phyloP scores from a whole-genome alignment of 2,329 filamentous ascomycete genomes.

The Pseudocercospora eumusae region DNA sequence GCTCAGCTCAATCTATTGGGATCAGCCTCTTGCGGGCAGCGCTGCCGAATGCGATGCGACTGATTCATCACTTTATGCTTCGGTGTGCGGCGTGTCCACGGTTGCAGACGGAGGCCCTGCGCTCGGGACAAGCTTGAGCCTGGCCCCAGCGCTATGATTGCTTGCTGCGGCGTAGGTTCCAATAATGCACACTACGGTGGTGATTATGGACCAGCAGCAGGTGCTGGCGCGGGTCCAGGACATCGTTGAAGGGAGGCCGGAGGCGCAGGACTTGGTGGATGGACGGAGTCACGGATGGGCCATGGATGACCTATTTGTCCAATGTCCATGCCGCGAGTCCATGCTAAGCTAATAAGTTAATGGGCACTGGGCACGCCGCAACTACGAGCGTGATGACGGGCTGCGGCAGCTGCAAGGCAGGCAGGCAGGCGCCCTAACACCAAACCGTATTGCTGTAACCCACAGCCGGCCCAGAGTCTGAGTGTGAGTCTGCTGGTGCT shows the following conservation, averaged over 20 bases:
- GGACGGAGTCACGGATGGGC: conserved; percentile 1
- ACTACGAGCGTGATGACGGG: neutral
- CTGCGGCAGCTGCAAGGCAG: neutral
- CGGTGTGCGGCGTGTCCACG: conserved; percentile 19
- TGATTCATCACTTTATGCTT: conserved; percentile 18
- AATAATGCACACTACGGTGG: neutral
- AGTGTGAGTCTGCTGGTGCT: neutral
- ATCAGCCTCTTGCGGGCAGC: conserved; percentile 24
- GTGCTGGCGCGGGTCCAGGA: conserved; percentile 11
- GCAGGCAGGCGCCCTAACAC: neutral
- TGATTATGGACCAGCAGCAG: conserved; percentile 8
- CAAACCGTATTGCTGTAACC: neutral
- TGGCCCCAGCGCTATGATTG: conserved; percentile 7
- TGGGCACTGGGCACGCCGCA: neutral
- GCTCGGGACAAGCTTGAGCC: conserved; percentile 23
- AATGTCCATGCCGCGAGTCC: neutral
- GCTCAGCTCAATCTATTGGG: conserved; percentile 22
- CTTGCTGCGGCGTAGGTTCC: conserved; percentile 2
- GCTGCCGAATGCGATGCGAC: conserved; percentile 21
- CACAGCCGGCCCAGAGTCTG: conserved; percentile 2
- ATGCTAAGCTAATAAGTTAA: neutral
- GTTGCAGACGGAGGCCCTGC: conserved; percentile 19
- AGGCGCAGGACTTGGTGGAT: conserved; percentile 1
- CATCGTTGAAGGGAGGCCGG: conserved; percentile 9
- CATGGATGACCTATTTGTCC: conserved; percentile 8